Base-by-base conservation (phyloP, 2,329 filamentous ascomycete species). In the Pestalotiopsis sp. region DNA sequence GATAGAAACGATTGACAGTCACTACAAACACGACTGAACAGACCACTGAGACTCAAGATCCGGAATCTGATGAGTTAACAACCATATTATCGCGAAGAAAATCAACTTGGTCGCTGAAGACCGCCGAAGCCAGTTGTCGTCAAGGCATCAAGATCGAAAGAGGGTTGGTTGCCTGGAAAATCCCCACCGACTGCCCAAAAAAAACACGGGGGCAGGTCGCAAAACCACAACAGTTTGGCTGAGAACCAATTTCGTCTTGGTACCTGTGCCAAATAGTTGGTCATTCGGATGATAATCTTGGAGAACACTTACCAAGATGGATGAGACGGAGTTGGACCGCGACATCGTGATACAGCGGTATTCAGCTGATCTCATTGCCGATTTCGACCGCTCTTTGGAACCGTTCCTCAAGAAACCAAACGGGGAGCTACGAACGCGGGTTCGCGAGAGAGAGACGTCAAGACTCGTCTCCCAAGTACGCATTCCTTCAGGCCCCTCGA, bases 311-410 rank as follows among this genome's bases (percentile, higher is more conserved):
- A 4, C n/a, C 27, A 12, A 27, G 60, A 91, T 91, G 89, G 90
- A 92, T 72, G 87, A 83, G 20, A 78, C 84, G 41, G 89, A 91
- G 58, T 83, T 86, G 38, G 90, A 92, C 64, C 77, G 84, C 68
- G 90, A 92, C 73, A 81, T 90, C 67, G 86, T 89, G 77, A 84
- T 92, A 67, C 88, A 91, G 72, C 88, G 86, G 73, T 81, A 86
- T 67, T 90, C 90, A 2, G 81, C 80, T 9, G 88, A 90, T 68
- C 82, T 91, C 69, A 83, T 92, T 20, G 80, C 80, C 64, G 88
- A 91, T 71, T 86, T 91, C 73, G 84, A 88, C 76, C 79, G 79
- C 66, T 85, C 85, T 4, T 78, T 92, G 3, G 78, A 73, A 2
- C 81, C 82, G 1, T 87, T 90, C 70, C 80, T 90, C 4, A 84